Percentiles rank a stretch among this genome's conserved stretches.
Evolutionary conservation across 148 eudicot genomes (phyloP).

Genomic region (Heliosperma pusillum): DNA sequence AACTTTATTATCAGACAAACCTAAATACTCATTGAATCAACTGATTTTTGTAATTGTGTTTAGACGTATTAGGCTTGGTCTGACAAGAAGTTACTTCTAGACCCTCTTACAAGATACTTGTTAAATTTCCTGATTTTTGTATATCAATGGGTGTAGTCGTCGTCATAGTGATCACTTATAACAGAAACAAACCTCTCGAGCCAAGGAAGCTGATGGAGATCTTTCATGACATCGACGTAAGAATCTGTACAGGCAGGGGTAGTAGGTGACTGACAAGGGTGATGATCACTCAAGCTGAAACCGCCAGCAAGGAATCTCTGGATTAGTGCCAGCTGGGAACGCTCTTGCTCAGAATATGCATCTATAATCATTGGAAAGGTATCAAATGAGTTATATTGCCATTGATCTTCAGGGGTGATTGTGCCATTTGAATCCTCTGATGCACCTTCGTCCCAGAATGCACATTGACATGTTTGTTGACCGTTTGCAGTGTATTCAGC

Average conservation of each 20-base stretch:
- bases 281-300: conserved; percentile 62
- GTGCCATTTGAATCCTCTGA: conserved; percentile 27
- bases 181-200: conserved; percentile 88
- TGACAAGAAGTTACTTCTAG: no score
- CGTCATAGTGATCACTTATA: conserved; percentile 71
- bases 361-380: conserved; percentile 60
- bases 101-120: no score
- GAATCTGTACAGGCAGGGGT: conserved; percentile 62
- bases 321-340: conserved; percentile 82
- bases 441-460: conserved; percentile 50
- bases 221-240: conserved; percentile 75
- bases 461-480: conserved; percentile 63
- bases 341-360: conserved; percentile 80
- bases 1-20: no score
- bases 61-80: no score
- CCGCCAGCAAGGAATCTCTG: conserved; percentile 84
- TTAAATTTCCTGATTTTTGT: neutral
- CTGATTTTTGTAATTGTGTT: no score
- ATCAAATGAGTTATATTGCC: conserved; percentile 76
- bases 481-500: conserved; percentile 40
- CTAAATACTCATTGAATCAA: neutral
- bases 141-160: conserved; percentile 55
- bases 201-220: conserved; percentile 93
- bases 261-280: conserved; percentile 55
- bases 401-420: conserved; percentile 52